Base-by-base conservation (phyloP, 2,329 filamentous ascomycete species). In the Fusarium stilboides region DNA sequence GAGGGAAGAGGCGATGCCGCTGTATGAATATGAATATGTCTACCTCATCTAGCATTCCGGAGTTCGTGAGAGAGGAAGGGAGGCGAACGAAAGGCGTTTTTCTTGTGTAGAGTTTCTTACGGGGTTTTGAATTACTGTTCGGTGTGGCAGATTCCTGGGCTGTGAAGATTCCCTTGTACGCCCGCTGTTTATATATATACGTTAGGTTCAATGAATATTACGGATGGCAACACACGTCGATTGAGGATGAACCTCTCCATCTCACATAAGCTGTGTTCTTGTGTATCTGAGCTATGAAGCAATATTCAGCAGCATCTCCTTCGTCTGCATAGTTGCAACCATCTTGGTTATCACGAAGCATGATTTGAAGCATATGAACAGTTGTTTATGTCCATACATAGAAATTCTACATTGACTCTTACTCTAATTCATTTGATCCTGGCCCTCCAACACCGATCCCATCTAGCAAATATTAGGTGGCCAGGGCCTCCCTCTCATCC, bases 1-100 rank as follows among this genome's bases (percentile, higher is more conserved):
- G 57, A 54, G 45, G 40, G 19, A 40, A 63, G 57, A 49, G 68
- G 61, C 20, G 75, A 79, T 55, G 76, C 78, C 57, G 75, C 69
- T 75, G 79, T 80, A 76, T 81, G 70, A 80, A 62, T 73, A 68
- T 28, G 44, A 46, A 52, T 22, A 43, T 43, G 36, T 47, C 28
- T 59, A 15, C 34, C 9, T 13, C 43, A 57, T 53, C 24, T 49
- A 46, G 53, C 67, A 53, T 67, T 50, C 42, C 22, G 51, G 62
- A 60, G 66, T 68, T 59, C 10, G 66, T 37, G 43, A 63, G 31
- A 69, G 66, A 62, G 40, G 45, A 45, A 43, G 52, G 47, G 62
- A 64, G 67, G 67, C 57, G 67, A 67, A 62, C 49, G 51, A 67
- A 53, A 34, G 66, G 66, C 66, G 62, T 69, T 69, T 54, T 67